Base-by-base conservation (phyloP, 495 filamentous ascomycete genomes). In the Parathielavia appendiculata region DNA sequence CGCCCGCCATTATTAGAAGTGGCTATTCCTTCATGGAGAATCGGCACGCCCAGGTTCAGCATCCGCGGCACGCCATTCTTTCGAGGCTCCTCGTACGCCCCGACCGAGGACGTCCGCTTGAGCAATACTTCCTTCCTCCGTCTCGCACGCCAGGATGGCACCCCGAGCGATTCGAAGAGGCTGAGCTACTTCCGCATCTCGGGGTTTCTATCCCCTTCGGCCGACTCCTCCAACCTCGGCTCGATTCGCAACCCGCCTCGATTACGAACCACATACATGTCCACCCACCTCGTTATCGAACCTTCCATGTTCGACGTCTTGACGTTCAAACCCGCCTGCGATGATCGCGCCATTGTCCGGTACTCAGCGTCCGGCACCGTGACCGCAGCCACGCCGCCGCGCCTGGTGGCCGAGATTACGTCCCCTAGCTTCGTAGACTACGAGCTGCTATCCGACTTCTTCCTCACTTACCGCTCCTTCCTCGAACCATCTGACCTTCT, bases 381-480 rank as follows among this genome's bases (percentile, higher is more conserved):
- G 30, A 85, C 82, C 36, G 93, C 95, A 48, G 93, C 95, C 16
- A 96, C 91, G 0, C 91, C 92, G 2, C 87, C 91, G 10, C 85
- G 95, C 13, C 83, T 99, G 36, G 89, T 99, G 46, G 92, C 92
- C n/a, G 90, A 99, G 71, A 95, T 99, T 58, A 97, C 93, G 5
- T 97, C 95, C 17, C 89, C 92, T 19, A 88, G 83, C 49, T 97
- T 97, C 69, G 82, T 99, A 60, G 93, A 99, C 70, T 99, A 99
- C 71, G 92, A 97, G 67, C 81, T 99, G 7, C 81, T 99, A 1
- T 97, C 95, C 0, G 93, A 97, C 71, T 99, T 99, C 76, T 99
- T 99, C 66, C 83, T 98, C 39, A 97, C 95, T 1, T 97, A 88
- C 63, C 90, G 93, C 23, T 81, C 84, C 8, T 99, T 95, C 65